Conservation (phyloP, 306 rosid genomes). For the Lablab purpureus region DNA sequence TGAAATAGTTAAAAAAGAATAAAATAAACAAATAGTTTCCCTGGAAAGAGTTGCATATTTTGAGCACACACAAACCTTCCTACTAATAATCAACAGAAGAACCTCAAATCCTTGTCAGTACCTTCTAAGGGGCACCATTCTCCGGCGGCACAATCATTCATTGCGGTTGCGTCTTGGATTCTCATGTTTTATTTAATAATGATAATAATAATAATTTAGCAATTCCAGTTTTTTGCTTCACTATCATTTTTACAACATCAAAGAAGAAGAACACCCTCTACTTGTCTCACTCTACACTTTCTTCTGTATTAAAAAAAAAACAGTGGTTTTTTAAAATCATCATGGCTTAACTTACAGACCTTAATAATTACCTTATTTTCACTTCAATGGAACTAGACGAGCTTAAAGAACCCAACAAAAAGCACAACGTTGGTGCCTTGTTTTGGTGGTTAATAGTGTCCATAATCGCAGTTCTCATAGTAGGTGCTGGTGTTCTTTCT, state of each 20-base stretch:
- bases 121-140: slow-evolving; percentile 8
- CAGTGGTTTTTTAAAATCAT: background rate
- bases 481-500: slow-evolving; percentile 46
- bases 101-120: slow-evolving; percentile 17
- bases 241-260: slow-evolving; percentile 23
- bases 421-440: slow-evolving; percentile 38
- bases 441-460: slow-evolving; percentile 54
- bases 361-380: background rate
- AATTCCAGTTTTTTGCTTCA: background rate
- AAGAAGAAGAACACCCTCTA: slow-evolving; percentile 22
- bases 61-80: background rate
- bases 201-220: too few relatives aligned
- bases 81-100: slow-evolving; percentile 1
- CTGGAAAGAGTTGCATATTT: background rate
- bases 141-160: slow-evolving; percentile 1
- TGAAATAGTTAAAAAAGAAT: background rate
- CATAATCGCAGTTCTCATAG: slow-evolving; percentile 47
- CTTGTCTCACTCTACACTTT: slow-evolving; percentile 32
- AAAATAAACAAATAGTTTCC: background rate
- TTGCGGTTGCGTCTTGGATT: background rate
- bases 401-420: slow-evolving; percentile 20
- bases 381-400: slow-evolving; percentile 41
- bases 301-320: slow-evolving; percentile 1
- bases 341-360: background rate
- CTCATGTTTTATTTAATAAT: background rate